A percentile compares a stretch with the other conserved stretches of the same genome.
These are phyloP conservation scores for Suhomyces tanzawaensis DNA, from an alignment of 805 yeast species.

Conservation along the genomic window DNA sequence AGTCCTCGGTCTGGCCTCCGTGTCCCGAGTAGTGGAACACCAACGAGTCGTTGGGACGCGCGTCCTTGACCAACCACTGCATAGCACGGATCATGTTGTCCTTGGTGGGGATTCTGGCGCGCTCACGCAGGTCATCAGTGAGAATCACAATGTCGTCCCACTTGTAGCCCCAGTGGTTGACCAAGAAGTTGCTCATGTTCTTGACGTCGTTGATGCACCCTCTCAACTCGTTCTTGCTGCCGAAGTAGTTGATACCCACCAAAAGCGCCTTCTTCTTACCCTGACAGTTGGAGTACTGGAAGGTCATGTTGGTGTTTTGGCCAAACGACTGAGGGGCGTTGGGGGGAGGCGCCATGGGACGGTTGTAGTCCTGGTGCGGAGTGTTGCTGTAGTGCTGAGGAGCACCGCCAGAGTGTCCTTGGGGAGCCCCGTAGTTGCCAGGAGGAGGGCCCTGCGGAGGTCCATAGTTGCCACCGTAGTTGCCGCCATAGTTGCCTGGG, in stretches of 20 bases:
- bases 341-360: conserved; percentile 23
- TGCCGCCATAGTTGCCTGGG: conserved; percentile 5
- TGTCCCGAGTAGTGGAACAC: conserved; percentile 42
- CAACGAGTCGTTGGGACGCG: conserved; percentile 38
- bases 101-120: conserved; percentile 31
- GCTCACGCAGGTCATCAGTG: conserved; percentile 35
- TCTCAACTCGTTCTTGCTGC: conserved; percentile 27
- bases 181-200: conserved; percentile 34
- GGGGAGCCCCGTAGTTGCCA: conserved; percentile 15
- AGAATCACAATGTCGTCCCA: conserved; percentile 39
- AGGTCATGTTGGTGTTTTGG: conserved; percentile 33
- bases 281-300: conserved; percentile 37
- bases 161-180: conserved; percentile 27
- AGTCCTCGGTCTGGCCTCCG: conserved; percentile 36
- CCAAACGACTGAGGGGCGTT: conserved; percentile 37
- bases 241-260: conserved; percentile 36
- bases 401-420: conserved; percentile 11
- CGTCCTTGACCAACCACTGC: conserved; percentile 39
- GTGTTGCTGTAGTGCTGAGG: conserved; percentile 4
- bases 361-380: conserved; percentile 8
- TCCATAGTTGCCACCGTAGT: conserved; percentile 10
- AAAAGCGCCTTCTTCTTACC: conserved; percentile 38
- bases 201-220: conserved; percentile 42
- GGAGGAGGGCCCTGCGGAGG: conserved; percentile 22
- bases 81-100: conserved; percentile 37